These are phyloP conservation scores for Suillus clintonianus DNA, from an alignment of 768 basidiomycete species.

Conservation along the genomic window DNA sequence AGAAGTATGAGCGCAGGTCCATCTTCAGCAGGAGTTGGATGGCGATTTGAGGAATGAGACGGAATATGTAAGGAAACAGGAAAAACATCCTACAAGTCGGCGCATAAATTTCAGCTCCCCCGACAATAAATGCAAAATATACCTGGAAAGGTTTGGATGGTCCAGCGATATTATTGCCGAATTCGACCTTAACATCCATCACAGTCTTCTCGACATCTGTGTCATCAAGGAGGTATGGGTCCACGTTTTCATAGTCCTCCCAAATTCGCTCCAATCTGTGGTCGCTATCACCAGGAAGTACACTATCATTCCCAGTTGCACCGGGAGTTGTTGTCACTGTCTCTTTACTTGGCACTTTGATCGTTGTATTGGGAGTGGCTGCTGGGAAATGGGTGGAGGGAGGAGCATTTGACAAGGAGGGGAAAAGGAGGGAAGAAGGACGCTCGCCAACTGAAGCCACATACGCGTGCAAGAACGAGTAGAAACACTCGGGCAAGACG, in stretches of 20 bases:
- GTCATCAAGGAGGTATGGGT: constrained; percentile 64
- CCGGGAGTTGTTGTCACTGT: constrained; percentile 8
- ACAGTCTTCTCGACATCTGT: constrained; percentile 42
- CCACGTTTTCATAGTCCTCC: constrained; percentile 84
- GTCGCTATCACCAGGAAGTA: constrained; percentile 81
- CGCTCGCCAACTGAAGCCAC: constrained; percentile 78
- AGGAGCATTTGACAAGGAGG: constrained; percentile 31
- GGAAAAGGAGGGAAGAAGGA: constrained; percentile 47
- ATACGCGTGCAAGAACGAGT: constrained; percentile 92
- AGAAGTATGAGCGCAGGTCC: constrained; percentile 89
- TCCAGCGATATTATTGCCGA: constrained; percentile 35
- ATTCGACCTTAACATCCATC: constrained; percentile 59
- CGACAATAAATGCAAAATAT: constrained; percentile 4
- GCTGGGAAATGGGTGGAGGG: constrained; percentile 31
- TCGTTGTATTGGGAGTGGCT: constrained; percentile 36
- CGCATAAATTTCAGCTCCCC: neutral
- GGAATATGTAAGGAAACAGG: constrained; percentile 74
- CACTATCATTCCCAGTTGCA: constrained; percentile 33
- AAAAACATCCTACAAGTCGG: constrained; percentile 59
- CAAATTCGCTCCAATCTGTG: constrained; percentile 80
- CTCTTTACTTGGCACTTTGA: constrained; percentile 21
- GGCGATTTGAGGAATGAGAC: constrained; percentile 39
- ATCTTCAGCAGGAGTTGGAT: constrained; percentile 71
- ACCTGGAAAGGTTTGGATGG: constrained; percentile 66
- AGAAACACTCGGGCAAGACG: constrained; percentile 92